Conservation (phyloP, 169 alveolate species). For the Plasmodium gonderi region DNA sequence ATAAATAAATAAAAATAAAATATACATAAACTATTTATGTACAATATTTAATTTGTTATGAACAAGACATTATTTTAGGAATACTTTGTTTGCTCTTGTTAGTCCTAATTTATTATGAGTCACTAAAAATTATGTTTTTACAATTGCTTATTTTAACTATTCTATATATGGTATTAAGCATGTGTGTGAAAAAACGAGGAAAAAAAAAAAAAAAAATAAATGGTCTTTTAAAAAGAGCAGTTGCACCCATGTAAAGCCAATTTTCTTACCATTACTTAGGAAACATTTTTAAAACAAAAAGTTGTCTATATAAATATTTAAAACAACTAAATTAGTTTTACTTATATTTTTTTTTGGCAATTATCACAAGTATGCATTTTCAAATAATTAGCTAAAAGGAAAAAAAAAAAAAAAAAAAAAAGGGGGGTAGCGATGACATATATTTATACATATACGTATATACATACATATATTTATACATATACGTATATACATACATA, state of each 20-base stretch:
- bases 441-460: not conserved
- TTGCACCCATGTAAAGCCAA: not conserved
- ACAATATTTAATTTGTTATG: constrained; percentile 4
- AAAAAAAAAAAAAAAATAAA: not conserved
- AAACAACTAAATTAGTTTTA: not conserved
- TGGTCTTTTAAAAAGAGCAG: not conserved
- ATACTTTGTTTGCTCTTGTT: not conserved
- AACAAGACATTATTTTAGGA: not conserved
- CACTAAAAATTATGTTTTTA: not conserved
- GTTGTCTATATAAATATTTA: not conserved
- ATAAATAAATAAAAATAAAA: not conserved
- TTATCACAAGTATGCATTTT: not conserved
- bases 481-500: not conserved
- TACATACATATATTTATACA: constrained; percentile 29
- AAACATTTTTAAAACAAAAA: not conserved
- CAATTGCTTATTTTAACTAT: not conserved
- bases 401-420: not conserved
- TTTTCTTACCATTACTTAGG: not conserved
- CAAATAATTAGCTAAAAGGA: not conserved
- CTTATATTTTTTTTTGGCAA: not conserved
- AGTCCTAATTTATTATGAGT: not conserved
- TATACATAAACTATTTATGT: not conserved
- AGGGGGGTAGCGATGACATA: no score
- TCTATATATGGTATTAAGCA: not conserved
- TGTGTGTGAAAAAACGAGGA: not conserved